Conservation (phyloP, 1,284 basidiomycete species). For the Heterobasidion irregulare region DNA sequence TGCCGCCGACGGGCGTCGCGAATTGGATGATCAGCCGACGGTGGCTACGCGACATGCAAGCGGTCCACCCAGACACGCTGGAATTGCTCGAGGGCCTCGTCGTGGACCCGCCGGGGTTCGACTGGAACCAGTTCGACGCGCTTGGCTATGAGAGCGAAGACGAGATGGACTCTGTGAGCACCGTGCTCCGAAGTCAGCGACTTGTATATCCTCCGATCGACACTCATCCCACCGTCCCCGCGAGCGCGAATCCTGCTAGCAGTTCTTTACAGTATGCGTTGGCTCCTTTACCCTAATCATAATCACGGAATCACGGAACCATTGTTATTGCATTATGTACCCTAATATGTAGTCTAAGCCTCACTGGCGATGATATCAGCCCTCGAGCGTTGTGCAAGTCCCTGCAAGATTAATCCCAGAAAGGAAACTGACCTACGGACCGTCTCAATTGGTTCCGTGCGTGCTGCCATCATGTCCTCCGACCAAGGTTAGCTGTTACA, state of each 20-base stretch:
- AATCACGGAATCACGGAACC: too few relatives aligned
- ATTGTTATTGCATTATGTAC: too few relatives aligned
- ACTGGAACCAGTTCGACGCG: conserved; percentile 34
- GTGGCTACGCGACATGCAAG: conserved; percentile 39
- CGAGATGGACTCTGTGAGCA: conserved; percentile 16
- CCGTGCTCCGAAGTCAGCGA: conserved; percentile 2
- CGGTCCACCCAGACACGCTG: conserved; percentile 36
- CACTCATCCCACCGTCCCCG: neutral
- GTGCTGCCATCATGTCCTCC: neutral
- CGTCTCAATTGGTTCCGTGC: neutral
- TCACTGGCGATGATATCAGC: too few relatives aligned
- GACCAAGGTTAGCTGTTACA: neutral
- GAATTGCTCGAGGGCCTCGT: conserved; percentile 33
- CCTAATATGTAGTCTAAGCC: too few relatives aligned
- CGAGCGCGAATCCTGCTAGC: conserved; percentile 6
- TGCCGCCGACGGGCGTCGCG: conserved; percentile 55
- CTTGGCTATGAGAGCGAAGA: conserved; percentile 53
- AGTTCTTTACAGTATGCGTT: conserved; percentile 19
- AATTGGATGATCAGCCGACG: conserved; percentile 70
- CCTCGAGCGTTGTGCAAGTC: too few relatives aligned
- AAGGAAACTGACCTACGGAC: neutral
- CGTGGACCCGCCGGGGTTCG: conserved; percentile 35
- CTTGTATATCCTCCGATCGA: conserved; percentile 1
- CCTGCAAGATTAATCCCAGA: neutral
- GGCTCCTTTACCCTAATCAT: conserved; percentile 8